These are phyloP conservation scores for Brassica nigra DNA, from an alignment of 345 rosid species.

Conservation along the genomic window DNA sequence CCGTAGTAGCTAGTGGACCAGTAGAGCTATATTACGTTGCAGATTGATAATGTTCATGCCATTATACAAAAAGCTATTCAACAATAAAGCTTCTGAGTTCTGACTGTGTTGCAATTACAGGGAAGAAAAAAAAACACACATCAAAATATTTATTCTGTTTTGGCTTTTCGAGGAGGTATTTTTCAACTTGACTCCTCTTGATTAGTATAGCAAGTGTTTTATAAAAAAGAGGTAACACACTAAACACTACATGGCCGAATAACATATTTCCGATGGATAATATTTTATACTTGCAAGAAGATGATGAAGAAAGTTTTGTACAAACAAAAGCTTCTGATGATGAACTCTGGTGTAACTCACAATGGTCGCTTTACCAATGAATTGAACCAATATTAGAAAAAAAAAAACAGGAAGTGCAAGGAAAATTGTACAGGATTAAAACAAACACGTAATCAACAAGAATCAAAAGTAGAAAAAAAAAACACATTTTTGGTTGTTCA, in stretches of 20 bases:
- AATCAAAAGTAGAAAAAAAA: not conserved
- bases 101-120: not conserved
- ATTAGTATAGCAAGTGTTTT: not conserved
- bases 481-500: not conserved
- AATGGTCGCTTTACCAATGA: conserved; percentile 27
- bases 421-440: conserved; percentile 23
- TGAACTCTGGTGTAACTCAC: conserved; percentile 20
- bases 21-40: not conserved
- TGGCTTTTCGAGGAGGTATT: not conserved
- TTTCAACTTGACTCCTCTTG: not conserved
- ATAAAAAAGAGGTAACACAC: not conserved
- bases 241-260: not conserved
- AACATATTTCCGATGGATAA: not conserved
- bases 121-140: not conserved
- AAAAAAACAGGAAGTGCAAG: conserved; percentile 16
- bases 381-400: not conserved
- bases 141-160: not conserved
- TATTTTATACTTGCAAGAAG: conserved; percentile 14
- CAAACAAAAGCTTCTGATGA: conserved; percentile 31
- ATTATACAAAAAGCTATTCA: not conserved
- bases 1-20: conserved; percentile 25
- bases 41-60: not conserved
- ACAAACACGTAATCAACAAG: conserved; percentile 6
- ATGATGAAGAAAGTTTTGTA: conserved; percentile 26
- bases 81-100: not conserved